phyloP scores from a whole-genome alignment of 176 grass and related monocot genomes.

The Avena sativa region DNA sequence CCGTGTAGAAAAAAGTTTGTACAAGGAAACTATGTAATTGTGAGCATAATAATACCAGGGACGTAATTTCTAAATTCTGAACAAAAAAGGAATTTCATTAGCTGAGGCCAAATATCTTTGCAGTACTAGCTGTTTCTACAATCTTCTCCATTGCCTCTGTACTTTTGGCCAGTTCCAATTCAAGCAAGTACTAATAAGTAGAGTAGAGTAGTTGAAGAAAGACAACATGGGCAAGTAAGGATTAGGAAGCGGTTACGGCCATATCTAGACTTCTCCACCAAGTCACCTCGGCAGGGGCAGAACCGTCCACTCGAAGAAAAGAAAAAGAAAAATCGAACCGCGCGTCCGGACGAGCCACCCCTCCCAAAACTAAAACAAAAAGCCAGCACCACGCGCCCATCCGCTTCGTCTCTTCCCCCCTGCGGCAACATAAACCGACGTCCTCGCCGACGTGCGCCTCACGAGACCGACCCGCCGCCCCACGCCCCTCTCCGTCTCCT shows the following conservation, averaged over 20 bases:
- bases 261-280: slow-evolving; percentile 57
- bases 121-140: not conserved
- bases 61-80: not conserved
- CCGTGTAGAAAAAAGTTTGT: no score
- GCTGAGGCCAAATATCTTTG: not conserved
- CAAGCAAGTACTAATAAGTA: slow-evolving; percentile 27
- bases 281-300: slow-evolving; percentile 35
- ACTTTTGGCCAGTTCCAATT: not conserved
- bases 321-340: not conserved
- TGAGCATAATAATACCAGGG: not conserved
- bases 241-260: slow-evolving; percentile 14
- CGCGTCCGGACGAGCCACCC: not conserved
- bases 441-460: slow-evolving; percentile 26
- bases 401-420: not conserved
- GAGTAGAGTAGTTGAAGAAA: not conserved
- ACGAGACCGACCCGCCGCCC: slow-evolving; percentile 38
- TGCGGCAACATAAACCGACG: slow-evolving; percentile 27
- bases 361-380: not conserved
- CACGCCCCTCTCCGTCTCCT: not conserved
- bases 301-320: slow-evolving; percentile 11
- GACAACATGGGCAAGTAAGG: not conserved
- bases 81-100: not conserved
- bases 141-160: not conserved
- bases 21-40: no score
- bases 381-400: not conserved